Base-by-base conservation (phyloP, 2,329 filamentous ascomycete genomes). In the Aspergillus luchuensis region DNA sequence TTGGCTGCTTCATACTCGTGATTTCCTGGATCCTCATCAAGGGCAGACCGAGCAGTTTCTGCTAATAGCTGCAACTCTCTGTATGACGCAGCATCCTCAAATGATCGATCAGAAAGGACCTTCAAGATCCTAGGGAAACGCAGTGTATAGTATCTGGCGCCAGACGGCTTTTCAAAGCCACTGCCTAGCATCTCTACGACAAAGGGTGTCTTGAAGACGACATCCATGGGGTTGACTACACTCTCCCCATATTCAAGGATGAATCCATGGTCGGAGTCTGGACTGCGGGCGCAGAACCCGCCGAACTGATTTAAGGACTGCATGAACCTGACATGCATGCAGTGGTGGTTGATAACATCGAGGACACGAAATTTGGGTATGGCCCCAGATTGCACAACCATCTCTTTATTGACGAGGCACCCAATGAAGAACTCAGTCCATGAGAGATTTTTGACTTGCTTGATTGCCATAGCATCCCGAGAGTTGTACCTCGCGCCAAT, bases 371-470 rank as follows among this genome's bases (percentile, higher is more conserved):
- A 94, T 1, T 74, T 76, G 0, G 90, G 89, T 55, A 74, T 83
- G 3, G 63, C 65, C 2, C 77, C 74, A 65, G 78, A 83, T 6
- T 83, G 79, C 28, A 79, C 71, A 0, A 88, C 84, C 13, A 84
- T 82, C 5, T 84, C 80, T 66, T 85, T 87, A 68, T 95, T 95
- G 21, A 84, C 79, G 8, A 93, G 79, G 72, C 91, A 96, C 1
- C 87, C 92, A 15, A 96, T 76, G 69, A 90, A 88, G 69, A 96
- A 96, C 54, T 91, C 87, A 3, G 91, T 96, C 89, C 89, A 96
- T 57, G 84, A 82, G 47, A 91, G 70, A 17, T 82, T 80, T 5
- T 80, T 78, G 2, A 88, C 74, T 4, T 79, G 75, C 2, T 61
- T 51, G 51, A 86, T 83, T 7, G 81, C 79, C 49, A 80, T 81